These are phyloP conservation scores for Castanospermum australe DNA, from an alignment of 306 rosid species.

Conservation along the genomic window DNA sequence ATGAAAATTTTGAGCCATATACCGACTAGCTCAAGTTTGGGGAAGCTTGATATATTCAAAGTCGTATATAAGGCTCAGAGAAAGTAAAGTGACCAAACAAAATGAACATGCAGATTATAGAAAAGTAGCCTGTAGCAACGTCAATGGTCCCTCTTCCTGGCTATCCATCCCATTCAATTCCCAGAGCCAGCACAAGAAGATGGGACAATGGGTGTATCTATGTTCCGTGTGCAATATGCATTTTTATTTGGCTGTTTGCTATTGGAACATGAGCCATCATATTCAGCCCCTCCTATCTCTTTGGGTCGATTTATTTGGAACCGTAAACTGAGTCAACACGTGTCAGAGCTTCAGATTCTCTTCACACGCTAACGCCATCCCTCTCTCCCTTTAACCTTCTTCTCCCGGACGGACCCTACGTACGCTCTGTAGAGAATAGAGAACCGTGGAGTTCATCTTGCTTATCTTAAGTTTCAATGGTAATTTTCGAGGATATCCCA, in stretches of 20 bases:
- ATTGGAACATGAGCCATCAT: conserved; percentile 10
- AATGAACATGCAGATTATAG: background rate
- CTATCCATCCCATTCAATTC: background rate
- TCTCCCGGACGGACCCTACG: background rate
- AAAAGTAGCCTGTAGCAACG: background rate
- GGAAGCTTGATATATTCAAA: background rate
- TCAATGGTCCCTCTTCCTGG: background rate
- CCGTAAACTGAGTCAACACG: background rate
- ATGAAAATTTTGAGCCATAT: background rate
- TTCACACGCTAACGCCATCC: background rate
- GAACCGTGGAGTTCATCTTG: background rate
- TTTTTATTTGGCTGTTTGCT: conserved; percentile 15
- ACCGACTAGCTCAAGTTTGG: background rate
- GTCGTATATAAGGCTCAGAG: background rate
- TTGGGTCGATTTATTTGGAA: background rate
- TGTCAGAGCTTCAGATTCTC: conserved; percentile 28
- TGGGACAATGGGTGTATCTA: background rate
- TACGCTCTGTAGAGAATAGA: background rate
- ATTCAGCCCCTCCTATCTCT: background rate
- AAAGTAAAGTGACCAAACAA: conserved; percentile 1
- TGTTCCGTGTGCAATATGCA: conserved; percentile 13
- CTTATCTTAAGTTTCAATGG: background rate
- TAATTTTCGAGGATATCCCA: background rate
- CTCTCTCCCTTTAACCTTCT: background rate
- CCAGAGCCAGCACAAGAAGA: background rate